Conservation (phyloP, 2,329 filamentous ascomycete genomes). For the Exophiala xenobiotica region DNA sequence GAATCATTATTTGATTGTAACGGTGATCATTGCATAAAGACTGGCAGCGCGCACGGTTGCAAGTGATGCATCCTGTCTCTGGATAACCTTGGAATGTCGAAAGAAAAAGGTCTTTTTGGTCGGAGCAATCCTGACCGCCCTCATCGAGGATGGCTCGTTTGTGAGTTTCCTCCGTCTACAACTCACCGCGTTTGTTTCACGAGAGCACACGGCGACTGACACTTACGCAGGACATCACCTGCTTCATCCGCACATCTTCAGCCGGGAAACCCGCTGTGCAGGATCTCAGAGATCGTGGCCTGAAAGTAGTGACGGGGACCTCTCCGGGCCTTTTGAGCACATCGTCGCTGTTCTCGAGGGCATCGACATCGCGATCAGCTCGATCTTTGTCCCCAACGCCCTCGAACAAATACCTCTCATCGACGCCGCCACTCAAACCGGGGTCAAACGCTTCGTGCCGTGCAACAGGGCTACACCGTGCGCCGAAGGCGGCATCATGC, state of each 20-base stretch:
- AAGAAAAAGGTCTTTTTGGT: conserved; percentile 35
- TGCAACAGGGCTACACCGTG: conserved; percentile 50
- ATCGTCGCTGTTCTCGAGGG: conserved; percentile 45
- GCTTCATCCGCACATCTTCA: conserved; percentile 49
- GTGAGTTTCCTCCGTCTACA: conserved; percentile 18
- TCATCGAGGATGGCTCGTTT: conserved; percentile 36
- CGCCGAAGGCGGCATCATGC: conserved; percentile 47
- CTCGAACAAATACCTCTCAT: conserved; percentile 48
- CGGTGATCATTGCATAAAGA: background rate
- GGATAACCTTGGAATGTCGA: background rate
- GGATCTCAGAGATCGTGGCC: conserved; percentile 43
- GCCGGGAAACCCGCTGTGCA: conserved; percentile 47
- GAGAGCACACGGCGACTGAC: background rate
- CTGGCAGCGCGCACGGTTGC: background rate
- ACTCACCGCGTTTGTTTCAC: background rate
- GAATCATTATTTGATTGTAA: background rate
- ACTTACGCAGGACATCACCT: conserved; percentile 47
- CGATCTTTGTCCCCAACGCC: conserved; percentile 38
- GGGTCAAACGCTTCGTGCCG: conserved; percentile 54
- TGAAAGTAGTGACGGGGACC: conserved; percentile 47
- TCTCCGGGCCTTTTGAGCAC: conserved; percentile 43
- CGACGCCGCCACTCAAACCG: conserved; percentile 50
- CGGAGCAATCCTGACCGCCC: conserved; percentile 40
- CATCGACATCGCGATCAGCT: conserved; percentile 49
- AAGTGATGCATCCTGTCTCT: background rate